A percentile compares a stretch with the other conserved stretches of the same genome.
Evolutionary conservation across 257 asterid species (phyloP).

Genomic region (Ophiorrhiza pumila): DNA sequence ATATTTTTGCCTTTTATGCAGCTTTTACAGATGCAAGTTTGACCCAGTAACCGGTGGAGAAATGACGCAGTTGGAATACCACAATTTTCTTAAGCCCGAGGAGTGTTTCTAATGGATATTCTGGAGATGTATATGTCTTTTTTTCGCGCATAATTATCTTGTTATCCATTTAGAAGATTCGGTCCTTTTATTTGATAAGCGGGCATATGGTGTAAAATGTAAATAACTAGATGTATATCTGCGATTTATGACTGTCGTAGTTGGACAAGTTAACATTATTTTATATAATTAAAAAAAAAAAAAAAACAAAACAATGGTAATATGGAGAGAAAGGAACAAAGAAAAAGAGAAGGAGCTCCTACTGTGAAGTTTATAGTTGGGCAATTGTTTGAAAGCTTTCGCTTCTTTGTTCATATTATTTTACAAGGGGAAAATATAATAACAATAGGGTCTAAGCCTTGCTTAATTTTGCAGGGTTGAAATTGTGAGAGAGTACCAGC

Average conservation of each 20-base stretch:
- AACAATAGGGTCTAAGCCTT: no score
- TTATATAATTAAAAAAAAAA: no score
- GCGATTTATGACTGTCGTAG: not conserved
- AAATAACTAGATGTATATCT: not conserved
- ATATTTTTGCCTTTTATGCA: constrained; percentile 28
- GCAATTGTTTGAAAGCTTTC: no score
- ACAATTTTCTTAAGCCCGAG: constrained; percentile 71
- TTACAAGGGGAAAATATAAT: no score
- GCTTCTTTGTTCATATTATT: no score
- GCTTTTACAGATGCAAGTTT: constrained; percentile 81
- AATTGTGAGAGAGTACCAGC: no score
- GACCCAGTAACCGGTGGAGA: constrained; percentile 71
- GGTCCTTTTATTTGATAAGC: not conserved
- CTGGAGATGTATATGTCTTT: not conserved
- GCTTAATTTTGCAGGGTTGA: no score
- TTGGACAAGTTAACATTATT: not conserved
- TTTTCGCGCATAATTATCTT: not conserved
- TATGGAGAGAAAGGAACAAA: no score
- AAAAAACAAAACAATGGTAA: no score
- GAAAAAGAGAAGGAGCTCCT: no score
- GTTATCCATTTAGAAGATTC: not conserved
- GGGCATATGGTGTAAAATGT: constrained; percentile 14
- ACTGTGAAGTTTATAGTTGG: no score
- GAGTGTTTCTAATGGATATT: constrained; percentile 42
- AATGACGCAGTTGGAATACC: constrained; percentile 76